A percentile compares a stretch with the other conserved stretches of the same genome.
Conservation (phyloP, 176 grass and related monocot genomes). For the Ensete glaucum region DNA sequence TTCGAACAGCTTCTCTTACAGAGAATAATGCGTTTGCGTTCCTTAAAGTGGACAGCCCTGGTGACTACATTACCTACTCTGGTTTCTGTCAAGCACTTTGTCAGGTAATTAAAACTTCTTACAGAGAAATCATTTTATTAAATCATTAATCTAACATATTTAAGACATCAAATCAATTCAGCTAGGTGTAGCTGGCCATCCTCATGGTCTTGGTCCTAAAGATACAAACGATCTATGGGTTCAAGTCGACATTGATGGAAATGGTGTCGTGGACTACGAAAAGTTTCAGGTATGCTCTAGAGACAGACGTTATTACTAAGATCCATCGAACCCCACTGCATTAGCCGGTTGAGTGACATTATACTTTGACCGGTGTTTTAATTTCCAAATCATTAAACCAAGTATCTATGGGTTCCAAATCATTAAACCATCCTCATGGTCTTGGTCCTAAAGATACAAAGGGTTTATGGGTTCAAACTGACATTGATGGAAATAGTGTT, state of each 20-base stretch:
- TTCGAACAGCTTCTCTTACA: not conserved
- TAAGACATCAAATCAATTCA: not conserved
- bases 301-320: too few species aligned
- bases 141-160: not conserved
- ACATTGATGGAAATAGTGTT: constrained; percentile 9
- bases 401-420: not conserved
- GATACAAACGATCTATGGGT: constrained; percentile 5
- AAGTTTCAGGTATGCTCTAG: constrained; percentile 6
- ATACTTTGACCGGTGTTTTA: not conserved
- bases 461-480: constrained; percentile 3
- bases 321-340: too few species aligned
- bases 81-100: constrained; percentile 13
- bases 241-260: constrained; percentile 10
- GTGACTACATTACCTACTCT: constrained; percentile 5
- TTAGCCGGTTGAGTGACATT: too few species aligned
- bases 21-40: constrained; percentile 11
- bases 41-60: constrained; percentile 15
- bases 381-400: not conserved
- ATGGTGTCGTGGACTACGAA: constrained; percentile 4
- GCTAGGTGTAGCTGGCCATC: constrained; percentile 2
- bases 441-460: not conserved
- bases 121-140: not conserved
- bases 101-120: not conserved
- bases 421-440: constrained; percentile 3
- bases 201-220: not conserved